Evolutionary conservation across 495 filamentous ascomycete genomes (phyloP), one percentile per base, ranked within the genome.

Genomic region (Aspergillus avenaceus): DNA sequence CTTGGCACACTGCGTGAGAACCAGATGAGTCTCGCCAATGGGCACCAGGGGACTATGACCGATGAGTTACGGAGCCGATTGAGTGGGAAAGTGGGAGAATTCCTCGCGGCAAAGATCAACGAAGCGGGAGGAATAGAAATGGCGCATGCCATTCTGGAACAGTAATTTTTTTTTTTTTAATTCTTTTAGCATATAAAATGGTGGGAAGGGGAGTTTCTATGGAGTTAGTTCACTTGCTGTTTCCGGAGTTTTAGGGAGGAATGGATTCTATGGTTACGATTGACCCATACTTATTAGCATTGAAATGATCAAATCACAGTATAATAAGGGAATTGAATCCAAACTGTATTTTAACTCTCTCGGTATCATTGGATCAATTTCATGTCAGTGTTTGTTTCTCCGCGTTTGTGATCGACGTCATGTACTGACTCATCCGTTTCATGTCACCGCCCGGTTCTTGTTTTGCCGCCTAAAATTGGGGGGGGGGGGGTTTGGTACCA

Each of bases 11-110:
- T 86, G 6, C 71, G 69, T 31, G 65, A 71, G 43, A 61, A 66
- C 25, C 60, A 53, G 7, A 27, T 56, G 6, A 55, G 65, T 1
- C 47, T 73, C 18, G 62, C 67, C 8, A 81, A 81, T 61, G 78
- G 74, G 0, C 60, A 70, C 49, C 51, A 58, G 13, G 70, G 71
- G 11, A 56, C 56, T 4, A 77, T 86, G 27, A 78, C 63, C 2
- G 69, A 69, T 19, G 73, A 83, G 31, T 56, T 86, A 4, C 78
- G 71, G 32, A 73, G 76, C 11, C 78, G 73, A 43, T 49, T 90
- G n/a, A 73, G 72, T 0, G 69, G 77, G 0, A 78, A 79, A 22
- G 72, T 90, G 37, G 86, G 86, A 9, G 69, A 76, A 26, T 64
- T 82, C 5, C 65, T 89, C 36, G 73, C 76, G 5, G 53, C 59